Percentiles rank a stretch among this genome's conserved stretches.
Conservation (phyloP, 441 rosid species). For the Bocquillonia castaneifolia region DNA sequence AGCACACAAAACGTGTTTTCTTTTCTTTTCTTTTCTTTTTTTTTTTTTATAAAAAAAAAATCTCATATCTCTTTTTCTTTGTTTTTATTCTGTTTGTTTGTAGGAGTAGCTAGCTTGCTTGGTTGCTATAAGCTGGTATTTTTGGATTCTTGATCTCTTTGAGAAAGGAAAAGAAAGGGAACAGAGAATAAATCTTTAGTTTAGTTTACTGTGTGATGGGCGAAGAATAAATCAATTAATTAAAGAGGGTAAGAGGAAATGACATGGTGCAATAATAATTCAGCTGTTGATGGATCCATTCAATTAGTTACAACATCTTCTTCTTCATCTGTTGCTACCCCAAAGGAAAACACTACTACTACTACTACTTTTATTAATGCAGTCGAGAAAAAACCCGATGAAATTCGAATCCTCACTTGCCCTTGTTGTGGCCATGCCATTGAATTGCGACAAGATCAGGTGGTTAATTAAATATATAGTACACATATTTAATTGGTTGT, state of each 20-base stretch:
- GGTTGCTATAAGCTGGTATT: not conserved
- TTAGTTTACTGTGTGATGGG: conserved; percentile 30
- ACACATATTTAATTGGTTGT: not conserved
- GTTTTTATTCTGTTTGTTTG: not conserved
- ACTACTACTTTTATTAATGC: too few species aligned
- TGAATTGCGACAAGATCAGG: conserved; percentile 61
- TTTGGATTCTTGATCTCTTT: conserved; percentile 1
- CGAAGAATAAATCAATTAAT: conserved; percentile 19
- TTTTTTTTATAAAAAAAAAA: too few species aligned
- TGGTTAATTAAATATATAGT: not conserved
- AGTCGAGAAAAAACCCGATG: conserved; percentile 15
- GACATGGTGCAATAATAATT: conserved; percentile 55
- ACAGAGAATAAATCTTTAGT: not conserved
- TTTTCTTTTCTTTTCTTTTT: not conserved
- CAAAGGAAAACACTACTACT: conserved; percentile 15
- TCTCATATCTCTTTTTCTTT: too few species aligned
- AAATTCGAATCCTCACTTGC: conserved; percentile 37
- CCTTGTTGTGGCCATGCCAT: conserved; percentile 80
- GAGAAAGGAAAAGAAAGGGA: conserved; percentile 7
- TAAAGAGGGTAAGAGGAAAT: conserved; percentile 32
- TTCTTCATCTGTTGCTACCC: too few species aligned
- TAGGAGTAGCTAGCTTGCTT: not conserved
- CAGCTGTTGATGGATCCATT: conserved; percentile 39
- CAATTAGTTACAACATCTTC: conserved; percentile 28
- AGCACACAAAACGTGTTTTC: conserved; percentile 28